Base-by-base conservation (phyloP, 371 early-diverging fungal species). In the Phascolomyces articulosus region DNA sequence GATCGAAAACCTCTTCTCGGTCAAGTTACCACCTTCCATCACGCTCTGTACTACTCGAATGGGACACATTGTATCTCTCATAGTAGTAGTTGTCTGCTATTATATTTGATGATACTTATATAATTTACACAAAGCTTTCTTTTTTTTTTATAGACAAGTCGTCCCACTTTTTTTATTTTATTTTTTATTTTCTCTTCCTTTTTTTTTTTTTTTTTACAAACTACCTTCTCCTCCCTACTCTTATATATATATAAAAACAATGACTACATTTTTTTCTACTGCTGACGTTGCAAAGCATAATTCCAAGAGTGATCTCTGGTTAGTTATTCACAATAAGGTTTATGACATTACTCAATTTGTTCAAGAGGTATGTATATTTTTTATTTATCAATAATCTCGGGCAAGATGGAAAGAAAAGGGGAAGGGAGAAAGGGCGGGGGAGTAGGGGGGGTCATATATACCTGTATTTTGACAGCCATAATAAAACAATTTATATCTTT, bases 271-370 rank as follows among this genome's bases (percentile, higher is more conserved):
- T 48, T 77, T 77, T 65, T 76, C 85, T 54, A 60, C 67, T 62
- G 84, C 80, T 26, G 87, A 91, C 55, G 85, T 93, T 55, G 63
- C 86, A 11, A 68, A 78, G 56, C 87, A 93, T 83, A 73, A 73
- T 64, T 63, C 82, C 71, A 75, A 79, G 67, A 66, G 65, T 26
- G 76, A 90, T 71, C 75, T 90, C 59, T 86, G 86, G 90, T 82
- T 94, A 60, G 80, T 87, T 65, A 79, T 95, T 68, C 86, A 90
- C 66, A 92, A 92, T 64, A 91, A 91, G 66, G 95, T 93, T 51
- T 96, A 94, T 79, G 88, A 96, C 77, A 74, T 91, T 58, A 90
- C 95, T 40, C 76, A 86, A 38, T 96, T 93, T 70, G 72, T 92
- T 34, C 83, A 87, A 63, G 89, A 91, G 72, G 88, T 90, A 76